Conservation (phyloP, 352 stramenopile species). For the Pythium periplocum region DNA sequence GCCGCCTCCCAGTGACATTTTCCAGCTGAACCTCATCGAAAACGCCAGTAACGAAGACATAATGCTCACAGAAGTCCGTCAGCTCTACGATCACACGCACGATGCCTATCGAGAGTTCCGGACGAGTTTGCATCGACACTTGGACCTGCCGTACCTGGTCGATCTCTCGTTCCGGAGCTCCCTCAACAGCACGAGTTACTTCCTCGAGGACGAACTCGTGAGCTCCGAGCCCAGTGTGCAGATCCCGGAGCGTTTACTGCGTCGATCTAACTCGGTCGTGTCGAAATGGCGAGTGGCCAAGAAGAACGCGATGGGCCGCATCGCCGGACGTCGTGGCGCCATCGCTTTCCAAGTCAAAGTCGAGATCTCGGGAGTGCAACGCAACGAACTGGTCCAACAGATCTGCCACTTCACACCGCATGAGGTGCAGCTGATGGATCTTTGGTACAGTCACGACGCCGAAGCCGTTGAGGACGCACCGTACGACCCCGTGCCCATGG, state of each 20-base stretch:
- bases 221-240: conserved; percentile 29
- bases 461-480: conserved; percentile 27
- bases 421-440: conserved; percentile 58
- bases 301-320: conserved; percentile 28
- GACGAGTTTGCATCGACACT: conserved; percentile 40
- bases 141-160: conserved; percentile 61
- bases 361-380: conserved; percentile 30
- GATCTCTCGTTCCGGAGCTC: conserved; percentile 63
- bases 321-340: conserved; percentile 35
- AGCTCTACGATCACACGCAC: conserved; percentile 63
- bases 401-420: conserved; percentile 41
- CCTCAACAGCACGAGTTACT: conserved; percentile 57
- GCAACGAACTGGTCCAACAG: conserved; percentile 39
- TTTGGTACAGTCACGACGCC: conserved; percentile 51
- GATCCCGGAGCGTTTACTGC: conserved; percentile 27
- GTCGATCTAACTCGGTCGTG: conserved; percentile 12
- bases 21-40: conserved; percentile 47
- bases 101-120: conserved; percentile 59
- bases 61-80: conserved; percentile 55
- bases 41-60: conserved; percentile 43
- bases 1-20: conserved; percentile 51
- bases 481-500: conserved; percentile 64
- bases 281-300: conserved; percentile 44
- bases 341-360: conserved; percentile 41
- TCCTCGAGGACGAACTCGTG: conserved; percentile 38